Evolutionary conservation across 129 eudicot species (phyloP), one percentile per base, ranked within the genome.

Genomic region (Chrysanthemum makinoi): DNA sequence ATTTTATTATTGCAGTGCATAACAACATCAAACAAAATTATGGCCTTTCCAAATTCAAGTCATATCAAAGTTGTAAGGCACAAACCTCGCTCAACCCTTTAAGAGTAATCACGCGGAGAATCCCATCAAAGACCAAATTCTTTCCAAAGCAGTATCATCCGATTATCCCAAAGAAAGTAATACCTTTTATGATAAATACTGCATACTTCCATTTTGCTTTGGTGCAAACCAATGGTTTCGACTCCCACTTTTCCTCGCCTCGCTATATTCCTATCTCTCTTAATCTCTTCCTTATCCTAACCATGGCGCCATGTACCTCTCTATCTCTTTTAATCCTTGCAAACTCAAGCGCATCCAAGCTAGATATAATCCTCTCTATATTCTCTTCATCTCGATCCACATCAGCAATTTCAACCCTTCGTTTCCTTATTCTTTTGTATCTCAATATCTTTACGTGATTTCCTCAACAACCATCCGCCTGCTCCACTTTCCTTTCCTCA

Each of bases 181-280:
- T n/a, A n/a, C n/a, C 96, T 96, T 69, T 85, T 89, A 69, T 92
- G 98, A 80, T 84, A n/a, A 92, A 75, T 92, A 92, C 95, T 92
- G 98, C 98, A 62, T 86, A 92, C 75, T 83, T 77, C 98, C 96
- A 89, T 92, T 92, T 66, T 83, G 87, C 79, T 92, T 92, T 11
- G 83, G 20, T 14, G 69, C 62, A n/a, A n/a, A 9, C 77, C 7
- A 12, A 82, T 63, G 86, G 87, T 75, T 83, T 89, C 2, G 89
- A 35, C 74, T 92, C 98, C 95, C 95, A 92, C 64, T 92, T 64
- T 57, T 75, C 80, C 98, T 84, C 82, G 89, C 98, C 62, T 94
- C 97, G 98, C 87, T 97, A 94, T 94, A 64, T 89, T 89, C 66
- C 98, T 92, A 20, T 89, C 94, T 77, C 71, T 85, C 73, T 92